Conservation (phyloP, 2,329 filamentous ascomycete species). For the Ophiostoma himal-ulmi region DNA sequence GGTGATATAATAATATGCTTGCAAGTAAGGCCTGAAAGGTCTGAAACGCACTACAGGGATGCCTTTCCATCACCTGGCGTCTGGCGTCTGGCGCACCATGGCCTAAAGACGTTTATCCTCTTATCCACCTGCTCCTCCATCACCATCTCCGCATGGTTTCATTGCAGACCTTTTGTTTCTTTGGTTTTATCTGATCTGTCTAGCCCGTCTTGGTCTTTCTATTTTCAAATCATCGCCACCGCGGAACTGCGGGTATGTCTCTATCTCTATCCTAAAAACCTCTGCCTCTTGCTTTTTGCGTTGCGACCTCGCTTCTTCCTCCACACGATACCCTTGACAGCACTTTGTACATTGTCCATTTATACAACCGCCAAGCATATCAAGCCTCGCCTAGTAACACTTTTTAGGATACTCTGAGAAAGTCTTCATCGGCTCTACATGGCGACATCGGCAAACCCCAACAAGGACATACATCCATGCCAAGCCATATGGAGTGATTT, state of each 20-base stretch:
- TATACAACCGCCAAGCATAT: background rate
- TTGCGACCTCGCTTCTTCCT: background rate
- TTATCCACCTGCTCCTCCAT: background rate
- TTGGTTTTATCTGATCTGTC: background rate
- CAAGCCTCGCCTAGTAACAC: background rate
- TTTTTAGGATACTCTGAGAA: background rate
- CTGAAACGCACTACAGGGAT: constrained; percentile 4
- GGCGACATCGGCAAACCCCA: background rate
- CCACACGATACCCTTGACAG: background rate
- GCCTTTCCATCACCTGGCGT: background rate
- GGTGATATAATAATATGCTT: background rate
- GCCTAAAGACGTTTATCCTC: background rate
- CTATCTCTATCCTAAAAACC: background rate
- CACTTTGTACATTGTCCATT: background rate
- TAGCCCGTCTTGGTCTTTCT: background rate
- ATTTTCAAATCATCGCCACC: background rate
- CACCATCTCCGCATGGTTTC: background rate
- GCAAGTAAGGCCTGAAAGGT: background rate
- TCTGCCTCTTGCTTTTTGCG: background rate
- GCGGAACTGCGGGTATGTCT: background rate
- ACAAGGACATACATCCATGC: background rate
- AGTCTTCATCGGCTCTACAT: background rate
- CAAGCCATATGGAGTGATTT: background rate
- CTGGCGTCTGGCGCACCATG: background rate
- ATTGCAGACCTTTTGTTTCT: background rate